Conservation (phyloP, 495 filamentous ascomycete species). For the Hyphodiscus hymeniophilus region DNA sequence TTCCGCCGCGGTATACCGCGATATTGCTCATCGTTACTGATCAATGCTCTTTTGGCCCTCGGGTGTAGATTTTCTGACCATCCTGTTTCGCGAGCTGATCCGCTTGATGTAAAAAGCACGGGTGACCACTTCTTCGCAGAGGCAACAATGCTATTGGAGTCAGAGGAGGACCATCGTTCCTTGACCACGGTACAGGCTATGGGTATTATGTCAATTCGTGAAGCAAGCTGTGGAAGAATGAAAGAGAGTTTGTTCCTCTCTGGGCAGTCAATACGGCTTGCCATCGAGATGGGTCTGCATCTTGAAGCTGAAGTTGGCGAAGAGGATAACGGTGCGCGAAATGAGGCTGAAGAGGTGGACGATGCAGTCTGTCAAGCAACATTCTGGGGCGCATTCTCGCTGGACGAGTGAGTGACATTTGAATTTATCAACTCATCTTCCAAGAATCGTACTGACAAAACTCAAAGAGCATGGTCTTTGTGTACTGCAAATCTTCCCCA, state of each 20-base stretch:
- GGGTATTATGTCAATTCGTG: constrained; percentile 62
- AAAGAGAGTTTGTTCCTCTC: constrained; percentile 59
- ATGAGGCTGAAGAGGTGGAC: too few relatives aligned
- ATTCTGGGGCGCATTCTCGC: constrained; percentile 62
- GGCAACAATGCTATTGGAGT: constrained; percentile 49
- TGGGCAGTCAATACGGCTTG: constrained; percentile 56
- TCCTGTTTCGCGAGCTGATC: constrained; percentile 51
- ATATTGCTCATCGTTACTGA: constrained; percentile 64
- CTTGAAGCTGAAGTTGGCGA: constrained; percentile 27
- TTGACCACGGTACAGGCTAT: constrained; percentile 74
- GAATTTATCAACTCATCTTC: constrained; percentile 53
- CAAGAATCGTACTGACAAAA: constrained; percentile 37
- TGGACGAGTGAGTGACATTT: constrained; percentile 68
- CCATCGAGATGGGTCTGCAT: constrained; percentile 61
- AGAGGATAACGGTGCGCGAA: constrained; percentile 48
- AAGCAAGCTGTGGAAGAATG: constrained; percentile 54
- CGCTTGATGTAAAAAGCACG: constrained; percentile 59
- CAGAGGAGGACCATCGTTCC: constrained; percentile 46
- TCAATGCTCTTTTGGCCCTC: constrained; percentile 65
- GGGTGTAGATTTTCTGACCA: constrained; percentile 67
- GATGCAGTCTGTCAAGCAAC: constrained; percentile 57
- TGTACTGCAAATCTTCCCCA: constrained; percentile 55
- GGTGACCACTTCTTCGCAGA: constrained; percentile 69
- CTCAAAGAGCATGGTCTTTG: constrained; percentile 59
- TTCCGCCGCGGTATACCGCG: constrained; percentile 44